A percentile compares a stretch with the other conserved stretches of the same genome.
Conservation (phyloP, 768 basidiomycete species). For the Mycena belliarum region DNA sequence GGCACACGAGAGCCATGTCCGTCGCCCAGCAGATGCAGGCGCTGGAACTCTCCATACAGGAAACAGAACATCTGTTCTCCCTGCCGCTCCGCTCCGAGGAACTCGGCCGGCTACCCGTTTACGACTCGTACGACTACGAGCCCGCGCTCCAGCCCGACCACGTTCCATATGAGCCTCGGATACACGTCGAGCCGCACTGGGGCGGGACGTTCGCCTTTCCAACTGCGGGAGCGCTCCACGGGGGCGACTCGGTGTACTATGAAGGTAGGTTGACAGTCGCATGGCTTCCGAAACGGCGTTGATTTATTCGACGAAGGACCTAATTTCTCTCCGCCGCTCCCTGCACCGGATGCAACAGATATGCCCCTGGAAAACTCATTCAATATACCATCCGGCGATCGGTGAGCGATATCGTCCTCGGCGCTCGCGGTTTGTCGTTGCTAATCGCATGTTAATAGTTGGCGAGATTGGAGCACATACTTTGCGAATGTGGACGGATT, state of each 20-base stretch:
- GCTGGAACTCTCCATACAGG: conserved; percentile 3
- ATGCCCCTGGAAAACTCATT: not conserved
- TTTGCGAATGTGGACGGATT: not conserved
- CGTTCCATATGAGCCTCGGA: not conserved
- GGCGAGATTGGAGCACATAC: not conserved
- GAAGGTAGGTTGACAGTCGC: too few species aligned
- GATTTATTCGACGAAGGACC: not conserved
- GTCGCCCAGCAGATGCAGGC: not conserved
- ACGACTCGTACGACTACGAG: not conserved
- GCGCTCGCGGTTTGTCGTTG: too few species aligned
- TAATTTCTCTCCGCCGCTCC: not conserved
- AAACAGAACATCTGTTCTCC: conserved; percentile 8
- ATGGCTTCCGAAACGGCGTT: too few species aligned
- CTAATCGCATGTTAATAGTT: not conserved
- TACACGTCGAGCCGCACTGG: not conserved
- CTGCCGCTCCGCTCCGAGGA: conserved; percentile 11
- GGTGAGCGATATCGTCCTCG: not conserved
- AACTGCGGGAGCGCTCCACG: too few species aligned
- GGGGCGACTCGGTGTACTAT: too few species aligned
- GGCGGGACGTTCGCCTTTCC: not conserved
- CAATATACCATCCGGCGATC: not conserved
- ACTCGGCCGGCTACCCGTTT: conserved; percentile 6
- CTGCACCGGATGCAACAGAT: not conserved
- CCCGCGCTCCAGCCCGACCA: not conserved
- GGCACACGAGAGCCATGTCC: not conserved